Conservation (phyloP, 345 rosid species). For the Hibiscus mutabilis region DNA sequence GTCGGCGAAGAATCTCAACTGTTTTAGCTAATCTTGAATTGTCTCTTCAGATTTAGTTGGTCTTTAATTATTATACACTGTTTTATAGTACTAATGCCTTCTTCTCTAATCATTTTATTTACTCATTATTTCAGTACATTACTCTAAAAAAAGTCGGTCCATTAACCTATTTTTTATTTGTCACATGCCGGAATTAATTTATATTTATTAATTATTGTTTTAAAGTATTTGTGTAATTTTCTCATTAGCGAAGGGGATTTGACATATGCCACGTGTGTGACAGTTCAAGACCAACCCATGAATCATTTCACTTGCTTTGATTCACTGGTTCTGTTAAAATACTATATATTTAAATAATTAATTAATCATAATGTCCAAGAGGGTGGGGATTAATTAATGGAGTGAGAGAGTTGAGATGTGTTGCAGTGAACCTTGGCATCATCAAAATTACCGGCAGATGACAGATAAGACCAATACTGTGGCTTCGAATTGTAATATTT, state of each 20-base stretch:
- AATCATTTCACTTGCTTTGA: neutral
- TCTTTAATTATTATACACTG: neutral
- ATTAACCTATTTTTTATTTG: conserved; percentile 32
- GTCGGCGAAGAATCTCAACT: conserved; percentile 39
- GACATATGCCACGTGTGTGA: neutral
- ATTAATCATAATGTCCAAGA: neutral
- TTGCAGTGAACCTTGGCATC: conserved; percentile 24
- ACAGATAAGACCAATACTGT: conserved; percentile 23
- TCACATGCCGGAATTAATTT: conserved; percentile 26
- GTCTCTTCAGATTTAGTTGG: conserved; percentile 8
- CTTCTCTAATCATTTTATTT: conserved; percentile 7
- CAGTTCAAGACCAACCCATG: conserved; percentile 11
- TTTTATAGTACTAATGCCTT: conserved; percentile 3
- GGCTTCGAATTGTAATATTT: neutral
- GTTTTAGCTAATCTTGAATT: conserved; percentile 29
- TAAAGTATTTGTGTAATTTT: neutral
- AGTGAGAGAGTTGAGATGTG: neutral
- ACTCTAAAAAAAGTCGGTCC: conserved; percentile 25
- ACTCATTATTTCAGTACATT: neutral
- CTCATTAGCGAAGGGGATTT: neutral
- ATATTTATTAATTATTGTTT: neutral
- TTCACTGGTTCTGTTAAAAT: neutral
- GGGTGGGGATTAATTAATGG: neutral
- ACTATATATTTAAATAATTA: neutral
- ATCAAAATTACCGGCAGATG: conserved; percentile 4